phyloP scores from a whole-genome alignment of 2,329 filamentous ascomycete species.

The Penicillium hesseltinei region DNA sequence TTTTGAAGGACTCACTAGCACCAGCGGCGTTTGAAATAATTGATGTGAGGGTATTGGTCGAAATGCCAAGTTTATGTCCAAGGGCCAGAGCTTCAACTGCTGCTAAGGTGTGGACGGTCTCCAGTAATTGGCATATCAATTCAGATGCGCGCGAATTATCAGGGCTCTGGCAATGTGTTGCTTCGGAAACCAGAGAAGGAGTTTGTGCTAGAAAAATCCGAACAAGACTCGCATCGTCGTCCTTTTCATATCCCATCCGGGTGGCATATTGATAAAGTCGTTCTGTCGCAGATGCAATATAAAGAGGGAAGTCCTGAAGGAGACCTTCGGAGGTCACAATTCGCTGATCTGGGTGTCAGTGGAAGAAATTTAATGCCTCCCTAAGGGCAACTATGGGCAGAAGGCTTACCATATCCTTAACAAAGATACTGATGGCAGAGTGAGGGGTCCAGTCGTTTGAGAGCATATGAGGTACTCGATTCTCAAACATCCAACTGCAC shows the following conservation, averaged over 20 bases:
- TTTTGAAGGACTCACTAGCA: conserved; percentile 7
- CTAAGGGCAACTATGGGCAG: not conserved
- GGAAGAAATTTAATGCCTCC: not conserved
- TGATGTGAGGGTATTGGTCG: not conserved
- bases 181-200: conserved; percentile 4
- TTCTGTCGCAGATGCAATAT: conserved; percentile 11
- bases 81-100: conserved; percentile 13
- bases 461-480: conserved; percentile 55
- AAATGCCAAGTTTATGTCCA: conserved; percentile 6
- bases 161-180: not conserved
- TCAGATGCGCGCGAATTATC: not conserved
- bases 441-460: conserved; percentile 48
- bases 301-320: conserved; percentile 8
- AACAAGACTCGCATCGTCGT: conserved; percentile 11
- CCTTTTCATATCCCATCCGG: conserved; percentile 6
- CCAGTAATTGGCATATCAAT: conserved; percentile 2
- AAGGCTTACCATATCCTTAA: conserved; percentile 29
- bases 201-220: conserved; percentile 6
- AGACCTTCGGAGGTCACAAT: conserved; percentile 12
- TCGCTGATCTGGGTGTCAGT: conserved; percentile 3
- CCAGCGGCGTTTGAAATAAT: conserved; percentile 14
- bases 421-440: conserved; percentile 38
- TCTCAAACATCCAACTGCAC: conserved; percentile 57
- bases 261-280: conserved; percentile 7
- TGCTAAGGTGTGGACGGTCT: conserved; percentile 9